Evolutionary conservation across 352 stramenopile species (phyloP).

Genomic region (Phytophthora tentaculata): DNA sequence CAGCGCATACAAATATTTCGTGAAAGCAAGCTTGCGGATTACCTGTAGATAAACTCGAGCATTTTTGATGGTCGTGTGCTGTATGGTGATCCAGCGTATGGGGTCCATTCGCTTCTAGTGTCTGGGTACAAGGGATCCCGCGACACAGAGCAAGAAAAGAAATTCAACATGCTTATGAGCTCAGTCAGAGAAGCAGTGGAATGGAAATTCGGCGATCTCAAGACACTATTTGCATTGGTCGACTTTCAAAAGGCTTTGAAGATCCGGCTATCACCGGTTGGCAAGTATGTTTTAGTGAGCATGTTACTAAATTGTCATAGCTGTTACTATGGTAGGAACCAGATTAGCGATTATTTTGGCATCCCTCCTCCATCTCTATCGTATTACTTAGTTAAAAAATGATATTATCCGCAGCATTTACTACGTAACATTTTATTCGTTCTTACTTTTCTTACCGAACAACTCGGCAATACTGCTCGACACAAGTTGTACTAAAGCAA

Average conservation of each 20-base stretch:
- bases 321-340: no score
- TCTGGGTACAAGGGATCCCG: constrained; percentile 3
- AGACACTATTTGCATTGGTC: constrained; percentile 8
- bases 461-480: constrained; percentile 18
- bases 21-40: constrained; percentile 14
- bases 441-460: background rate
- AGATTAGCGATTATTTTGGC: no score
- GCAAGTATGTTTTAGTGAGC: constrained; percentile 7
- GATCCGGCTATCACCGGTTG: constrained; percentile 5
- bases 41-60: background rate
- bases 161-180: constrained; percentile 15
- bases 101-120: constrained; percentile 6
- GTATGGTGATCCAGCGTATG: constrained; percentile 17
- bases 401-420: no score
- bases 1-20: constrained; percentile 12
- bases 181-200: constrained; percentile 1
- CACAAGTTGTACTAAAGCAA: constrained; percentile 6
- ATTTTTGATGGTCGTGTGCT: constrained; percentile 18
- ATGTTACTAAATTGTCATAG: background rate
- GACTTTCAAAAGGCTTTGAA: constrained; percentile 14
- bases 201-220: constrained; percentile 11
- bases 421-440: constrained; percentile 12
- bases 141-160: background rate
- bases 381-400: no score
- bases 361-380: no score